Base-by-base conservation (phyloP, 2,329 filamentous ascomycete species). In the Phyllosticta ampelicida region DNA sequence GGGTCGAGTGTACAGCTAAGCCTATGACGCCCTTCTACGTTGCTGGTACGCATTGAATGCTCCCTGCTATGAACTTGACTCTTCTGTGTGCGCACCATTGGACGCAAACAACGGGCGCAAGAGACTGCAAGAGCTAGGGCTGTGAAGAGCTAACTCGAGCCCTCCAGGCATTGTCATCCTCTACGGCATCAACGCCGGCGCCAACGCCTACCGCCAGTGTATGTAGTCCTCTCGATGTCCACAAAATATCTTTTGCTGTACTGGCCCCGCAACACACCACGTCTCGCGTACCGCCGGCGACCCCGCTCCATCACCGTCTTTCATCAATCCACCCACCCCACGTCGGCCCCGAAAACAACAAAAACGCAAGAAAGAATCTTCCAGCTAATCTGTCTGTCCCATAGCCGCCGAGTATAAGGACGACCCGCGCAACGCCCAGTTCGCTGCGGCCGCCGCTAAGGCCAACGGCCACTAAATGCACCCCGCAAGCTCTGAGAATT, bases 341-440 rank as follows among this genome's bases (percentile, higher is more conserved):
- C 23, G 23, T 8, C 23, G 23, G 23, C 23, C 8, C 23, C 23
- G 3, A 8, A 8, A 8, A 8, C 3, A 8, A 26, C 23, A 26
- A 26, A 26, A 26, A 4, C 23, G 23, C 23, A 26, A 3, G 8
- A 4, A 8, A 4, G 23, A 8, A 26, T 8, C 8, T 3, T 8
- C 8, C 8, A 8, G 23, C 54, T 52, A 13, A 60, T 28, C 19
- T 30, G 28, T 18, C 29, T n/a, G 16, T 54, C 20, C 28, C 23
- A 63, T 67, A 97, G 92, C 85, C 79, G 89, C 88, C 68, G 90
- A 97, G 80, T 96, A 83, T 84, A 95, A 91, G 86, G 95, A 96
- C 81, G 92, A 97, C 78, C 90, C 91, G 65, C 86, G 91, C 76
- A 96, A 96, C 83, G 85, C 36, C 36, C 16, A n/a, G 11, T 44